Evolutionary conservation across 192 early-diverging fungal genomes (phyloP), one percentile per base, ranked within the genome.

Genomic region (Coemansia sp.): DNA sequence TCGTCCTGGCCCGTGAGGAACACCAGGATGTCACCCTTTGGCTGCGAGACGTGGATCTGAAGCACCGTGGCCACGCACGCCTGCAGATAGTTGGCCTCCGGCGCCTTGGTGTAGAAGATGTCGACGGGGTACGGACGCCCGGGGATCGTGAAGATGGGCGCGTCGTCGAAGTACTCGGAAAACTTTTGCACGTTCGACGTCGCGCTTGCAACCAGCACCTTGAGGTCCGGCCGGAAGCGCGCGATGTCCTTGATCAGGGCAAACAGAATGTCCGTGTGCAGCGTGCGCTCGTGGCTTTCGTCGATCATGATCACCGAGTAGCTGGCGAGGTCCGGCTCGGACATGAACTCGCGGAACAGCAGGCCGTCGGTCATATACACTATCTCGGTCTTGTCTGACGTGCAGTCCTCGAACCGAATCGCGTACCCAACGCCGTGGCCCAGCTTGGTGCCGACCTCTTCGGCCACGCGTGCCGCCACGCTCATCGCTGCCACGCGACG

Each of bases 351-450:
- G 50, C 97, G 85, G 20, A 99, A 85, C 22, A 99, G 81, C 91
- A 97, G 92, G 55, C 97, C 97, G 72, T 98, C 97, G 0, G 97
- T 99, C 97, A 99, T 98, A 63, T 98, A 98, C 69, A 98, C 97
- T 54, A 99, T 82, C 19, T 90, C 74, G 0, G 97, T 99, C 74
- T 93, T 94, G 25, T 98, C 95, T 1, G 87, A 86, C 6, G 97
- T 98, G 68, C 92, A 95, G 76, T 99, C 97, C 71, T 99, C 97
- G 67, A 99, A 99, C 19, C 97, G 88, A 62, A 99, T 98, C 6
- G 93, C 89, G 63, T 99, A 99, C 6, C 97, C 97, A 51, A 99
- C 95, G 70, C 95, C 88, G 58, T 86, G 78, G 8, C 97, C 94
- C 16, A 99, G 74, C 71, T 92, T 94, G 16, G 92, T 92, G 6